Evolutionary conservation across 1,284 basidiomycete genomes (phyloP).

Genomic region (Pascua guehoae): DNA sequence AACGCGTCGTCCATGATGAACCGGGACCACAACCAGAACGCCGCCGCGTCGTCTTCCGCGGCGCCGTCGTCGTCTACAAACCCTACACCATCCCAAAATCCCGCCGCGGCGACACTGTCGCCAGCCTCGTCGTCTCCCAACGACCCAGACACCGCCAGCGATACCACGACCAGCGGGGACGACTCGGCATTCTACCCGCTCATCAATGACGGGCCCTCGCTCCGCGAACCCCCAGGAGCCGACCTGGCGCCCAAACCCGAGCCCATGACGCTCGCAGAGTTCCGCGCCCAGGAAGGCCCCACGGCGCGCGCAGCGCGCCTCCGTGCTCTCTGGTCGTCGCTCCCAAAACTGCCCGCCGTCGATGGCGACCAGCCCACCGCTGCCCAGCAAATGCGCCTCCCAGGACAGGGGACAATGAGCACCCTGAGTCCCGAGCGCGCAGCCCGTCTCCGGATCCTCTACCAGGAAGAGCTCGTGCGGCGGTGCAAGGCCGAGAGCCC

Average conservation of each 20-base stretch:
- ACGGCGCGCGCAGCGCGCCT: conserved; percentile 40
- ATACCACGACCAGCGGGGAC: too few relatives aligned
- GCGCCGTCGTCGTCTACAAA: too few relatives aligned
- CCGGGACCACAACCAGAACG: too few relatives aligned
- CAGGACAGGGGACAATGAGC: conserved; percentile 46
- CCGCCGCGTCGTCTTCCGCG: too few relatives aligned
- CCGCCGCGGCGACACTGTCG: too few relatives aligned
- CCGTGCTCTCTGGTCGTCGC: conserved; percentile 43
- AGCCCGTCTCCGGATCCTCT: conserved; percentile 63
- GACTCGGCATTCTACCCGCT: conserved; percentile 10
- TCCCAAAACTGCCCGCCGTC: conserved; percentile 39
- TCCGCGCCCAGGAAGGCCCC: conserved; percentile 43
- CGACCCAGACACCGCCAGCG: background rate
- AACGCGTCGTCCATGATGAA: too few relatives aligned
- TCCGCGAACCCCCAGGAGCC: conserved; percentile 14
- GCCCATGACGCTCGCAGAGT: conserved; percentile 37
- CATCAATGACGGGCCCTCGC: conserved; percentile 1
- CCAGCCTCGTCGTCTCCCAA: too few relatives aligned
- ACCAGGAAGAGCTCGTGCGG: conserved; percentile 71
- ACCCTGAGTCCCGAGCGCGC: conserved; percentile 65
- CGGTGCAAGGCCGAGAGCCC: conserved; percentile 52
- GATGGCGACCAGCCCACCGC: conserved; percentile 29
- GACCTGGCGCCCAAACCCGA: conserved; percentile 5
- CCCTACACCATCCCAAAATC: too few relatives aligned
- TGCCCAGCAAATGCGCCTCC: conserved; percentile 41